These are phyloP conservation scores for Fraxinus ornus DNA, from an alignment of 305 asterid species.

Conservation along the genomic window DNA sequence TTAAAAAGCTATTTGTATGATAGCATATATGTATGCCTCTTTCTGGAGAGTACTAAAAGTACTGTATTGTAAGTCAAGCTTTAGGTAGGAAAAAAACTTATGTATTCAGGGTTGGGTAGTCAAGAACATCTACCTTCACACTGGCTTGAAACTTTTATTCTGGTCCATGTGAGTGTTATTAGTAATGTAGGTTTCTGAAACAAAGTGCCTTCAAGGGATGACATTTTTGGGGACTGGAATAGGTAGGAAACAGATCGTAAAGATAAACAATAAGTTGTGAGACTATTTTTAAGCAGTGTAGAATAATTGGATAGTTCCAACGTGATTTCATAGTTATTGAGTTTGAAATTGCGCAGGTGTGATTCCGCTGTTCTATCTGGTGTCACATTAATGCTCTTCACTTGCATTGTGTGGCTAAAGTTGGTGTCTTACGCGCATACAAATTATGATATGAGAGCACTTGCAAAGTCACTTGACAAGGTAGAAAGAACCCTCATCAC, in stretches of 20 bases:
- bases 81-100: neutral
- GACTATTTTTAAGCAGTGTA: neutral
- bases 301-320: constrained; percentile 1
- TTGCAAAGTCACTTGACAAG: constrained; percentile 72
- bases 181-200: constrained; percentile 13
- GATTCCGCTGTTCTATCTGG: constrained; percentile 96
- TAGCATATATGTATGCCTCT: neutral
- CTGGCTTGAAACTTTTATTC: neutral
- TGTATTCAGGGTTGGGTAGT: neutral
- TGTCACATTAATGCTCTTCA: constrained; percentile 67
- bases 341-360: constrained; percentile 60
- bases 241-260: neutral
- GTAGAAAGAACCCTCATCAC: constrained; percentile 37
- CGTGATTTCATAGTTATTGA: constrained; percentile 21
- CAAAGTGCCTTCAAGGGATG: constrained; percentile 10
- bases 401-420: constrained; percentile 93
- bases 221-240: neutral
- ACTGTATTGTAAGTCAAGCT: neutral
- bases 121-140: neutral
- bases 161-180: constrained; percentile 14
- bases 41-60: neutral
- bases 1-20: neutral
- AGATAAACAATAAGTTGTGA: neutral
- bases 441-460: constrained; percentile 80
- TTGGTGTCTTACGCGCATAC: constrained; percentile 94